Percentiles rank a stretch among this genome's conserved stretches.
Conservation (phyloP, 1,284 basidiomycete genomes). For the Puccinia triticina region DNA sequence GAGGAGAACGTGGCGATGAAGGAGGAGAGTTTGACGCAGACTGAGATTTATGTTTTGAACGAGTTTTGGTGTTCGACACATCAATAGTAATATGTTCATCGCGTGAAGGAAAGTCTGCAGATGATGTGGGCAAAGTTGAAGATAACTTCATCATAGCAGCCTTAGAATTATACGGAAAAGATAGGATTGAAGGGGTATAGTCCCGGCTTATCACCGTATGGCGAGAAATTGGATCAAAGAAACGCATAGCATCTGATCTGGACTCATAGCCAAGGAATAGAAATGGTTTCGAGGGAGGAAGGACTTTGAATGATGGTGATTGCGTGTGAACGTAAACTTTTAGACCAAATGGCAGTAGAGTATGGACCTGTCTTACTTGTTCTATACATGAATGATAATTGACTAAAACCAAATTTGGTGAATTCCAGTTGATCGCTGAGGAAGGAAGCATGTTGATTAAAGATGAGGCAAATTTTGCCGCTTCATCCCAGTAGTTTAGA, state of each 20-base stretch:
- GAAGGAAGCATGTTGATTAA: slow-evolving; percentile 21
- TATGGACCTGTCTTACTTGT: neutral
- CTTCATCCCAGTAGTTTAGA: slow-evolving; percentile 17
- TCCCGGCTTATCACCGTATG: slow-evolving; percentile 5
- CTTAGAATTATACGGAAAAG: neutral
- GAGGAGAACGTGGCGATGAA: no score
- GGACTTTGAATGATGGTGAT: neutral
- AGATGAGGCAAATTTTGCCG: neutral
- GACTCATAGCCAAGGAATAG: slow-evolving; percentile 8
- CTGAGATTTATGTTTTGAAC: no score
- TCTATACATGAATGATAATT: neutral
- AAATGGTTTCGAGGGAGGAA: neutral
- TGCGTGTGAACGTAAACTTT: slow-evolving; percentile 5
- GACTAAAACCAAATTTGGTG: neutral
- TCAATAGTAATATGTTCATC: no score
- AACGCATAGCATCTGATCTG: slow-evolving; percentile 17
- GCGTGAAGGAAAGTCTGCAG: no score
- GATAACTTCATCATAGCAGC: neutral
- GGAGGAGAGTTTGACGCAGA: no score
- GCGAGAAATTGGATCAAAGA: slow-evolving; percentile 5
- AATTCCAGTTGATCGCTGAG: neutral
- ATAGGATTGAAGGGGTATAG: neutral
- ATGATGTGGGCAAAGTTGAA: no score
- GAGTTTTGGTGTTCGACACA: no score
- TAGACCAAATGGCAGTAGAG: slow-evolving; percentile 1